These are phyloP conservation scores for Blumeria graminis DNA, from an alignment of 2,329 filamentous ascomycete species.

Conservation along the genomic window DNA sequence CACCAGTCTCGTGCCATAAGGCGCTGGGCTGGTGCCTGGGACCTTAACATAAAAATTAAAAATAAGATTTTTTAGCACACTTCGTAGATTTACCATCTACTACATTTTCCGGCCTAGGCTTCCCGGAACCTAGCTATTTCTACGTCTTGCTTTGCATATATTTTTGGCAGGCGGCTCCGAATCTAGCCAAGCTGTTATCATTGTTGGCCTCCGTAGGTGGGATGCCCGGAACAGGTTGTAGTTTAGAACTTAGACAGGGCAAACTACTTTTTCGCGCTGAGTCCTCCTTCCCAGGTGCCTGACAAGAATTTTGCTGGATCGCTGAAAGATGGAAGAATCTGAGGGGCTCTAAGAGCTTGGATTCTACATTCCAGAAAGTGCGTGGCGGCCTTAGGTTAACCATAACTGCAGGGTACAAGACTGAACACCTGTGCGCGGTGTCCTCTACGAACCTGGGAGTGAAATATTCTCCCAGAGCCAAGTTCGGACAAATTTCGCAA, in stretches of 20 bases:
- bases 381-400: neutral
- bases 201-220: neutral
- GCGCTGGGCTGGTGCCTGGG: too few relatives aligned
- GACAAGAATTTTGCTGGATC: neutral
- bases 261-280: neutral
- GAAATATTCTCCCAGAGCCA: too few relatives aligned
- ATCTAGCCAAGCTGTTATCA: neutral
- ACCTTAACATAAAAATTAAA: too few relatives aligned
- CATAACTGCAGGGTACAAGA: too few relatives aligned
- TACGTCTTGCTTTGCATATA: neutral
- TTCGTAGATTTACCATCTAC: neutral
- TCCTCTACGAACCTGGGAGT: too few relatives aligned
- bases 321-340: neutral
- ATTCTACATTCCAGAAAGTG: neutral
- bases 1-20: too few relatives aligned
- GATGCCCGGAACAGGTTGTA: neutral
- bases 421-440: too few relatives aligned
- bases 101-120: neutral
- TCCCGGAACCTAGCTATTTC: neutral
- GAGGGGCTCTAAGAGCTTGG: neutral
- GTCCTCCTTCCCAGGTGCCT: neutral
- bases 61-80: too few relatives aligned
- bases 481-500: too few relatives aligned
- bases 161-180: neutral
- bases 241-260: neutral